Base-by-base conservation (phyloP, 148 eudicot species). In the Arbutus unedo region DNA sequence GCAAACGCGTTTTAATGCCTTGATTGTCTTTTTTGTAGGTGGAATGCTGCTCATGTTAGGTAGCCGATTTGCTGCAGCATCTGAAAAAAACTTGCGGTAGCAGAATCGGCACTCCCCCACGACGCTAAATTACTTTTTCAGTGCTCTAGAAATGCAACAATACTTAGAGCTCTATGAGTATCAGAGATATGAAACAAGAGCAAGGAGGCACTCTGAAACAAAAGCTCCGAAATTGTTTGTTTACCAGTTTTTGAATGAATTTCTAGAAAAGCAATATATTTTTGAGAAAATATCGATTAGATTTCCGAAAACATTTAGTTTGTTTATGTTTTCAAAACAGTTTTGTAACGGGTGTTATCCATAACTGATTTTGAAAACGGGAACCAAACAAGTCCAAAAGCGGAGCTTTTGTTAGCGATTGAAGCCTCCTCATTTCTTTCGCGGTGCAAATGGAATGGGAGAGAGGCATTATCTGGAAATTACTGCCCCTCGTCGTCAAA, bases 101-200 rank as follows among this genome's bases (percentile, higher is more conserved):
- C 75, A 43, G 49, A 71, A 71, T 71, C 4, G 11, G 49, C n/a
- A 4, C 44, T 25, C 16, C 72, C 4, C 21, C 10, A 8, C 72
- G 6, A 1, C 15, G 2, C 73, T 67, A 68, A 38, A 68, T 4
- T 31, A 5, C 45, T 68, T 68, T 31, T 38, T 68, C 74, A 15
- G 48, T 43, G 21, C 19, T 71, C 8, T 38, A 31, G 13, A 16
- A 44, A 71, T 71, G 75, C 48, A 41, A 16, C 43, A 15, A 41
- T 31, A 71, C 75, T 43, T 71, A 21, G 75, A 71, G 75, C 49
- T 71, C n/a, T 71, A 19, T 38, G 11, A 71, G 21, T 71, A 71
- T 16, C 6, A 43, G 50, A 16, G 50, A n/a, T 18, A 43, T 41
- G 48, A 71, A 44, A 6, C 44, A 18, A 44, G 21, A 71, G n/a